Conservation (phyloP, 805 yeast genomes). For the Pichia californica region DNA sequence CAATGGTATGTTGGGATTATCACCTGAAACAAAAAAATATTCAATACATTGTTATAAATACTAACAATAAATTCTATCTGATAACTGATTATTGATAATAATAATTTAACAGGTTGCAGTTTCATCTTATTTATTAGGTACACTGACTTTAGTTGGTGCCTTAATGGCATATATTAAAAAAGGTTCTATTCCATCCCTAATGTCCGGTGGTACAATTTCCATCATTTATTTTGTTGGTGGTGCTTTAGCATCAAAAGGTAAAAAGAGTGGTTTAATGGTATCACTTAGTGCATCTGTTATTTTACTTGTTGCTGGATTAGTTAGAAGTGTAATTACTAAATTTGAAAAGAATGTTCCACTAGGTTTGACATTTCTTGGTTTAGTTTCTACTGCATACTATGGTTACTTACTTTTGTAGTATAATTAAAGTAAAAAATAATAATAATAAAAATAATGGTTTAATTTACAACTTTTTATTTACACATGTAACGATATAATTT, state of each 20-base stretch:
- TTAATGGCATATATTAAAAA: conserved; percentile 39
- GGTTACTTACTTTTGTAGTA: conserved; percentile 27
- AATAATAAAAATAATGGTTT: too few species aligned
- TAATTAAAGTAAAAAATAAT: too few species aligned
- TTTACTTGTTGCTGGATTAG: conserved; percentile 64
- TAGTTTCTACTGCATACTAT: conserved; percentile 60
- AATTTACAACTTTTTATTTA: too few species aligned
- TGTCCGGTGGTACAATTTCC: conserved; percentile 65
- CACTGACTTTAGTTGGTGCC: conserved; percentile 28
- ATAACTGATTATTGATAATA: too few species aligned
- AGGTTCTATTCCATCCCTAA: conserved; percentile 70
- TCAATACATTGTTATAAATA: too few species aligned
- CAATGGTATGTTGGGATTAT: too few species aligned
- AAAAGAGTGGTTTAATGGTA: conserved; percentile 73
- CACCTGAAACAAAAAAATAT: too few species aligned
- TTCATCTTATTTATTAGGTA: conserved; percentile 13
- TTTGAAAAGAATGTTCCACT: conserved; percentile 73
- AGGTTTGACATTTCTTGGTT: conserved; percentile 55
- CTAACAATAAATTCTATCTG: too few species aligned
- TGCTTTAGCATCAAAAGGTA: conserved; percentile 63
- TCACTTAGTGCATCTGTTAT: conserved; percentile 69
- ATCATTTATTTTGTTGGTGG: conserved; percentile 64
- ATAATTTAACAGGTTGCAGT: conserved; percentile 6
- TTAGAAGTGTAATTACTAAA: conserved; percentile 47
- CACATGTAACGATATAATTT: too few species aligned